Evolutionary conservation across 148 eudicot genomes (phyloP).

Genomic region (Vaccinium vitisidaea): DNA sequence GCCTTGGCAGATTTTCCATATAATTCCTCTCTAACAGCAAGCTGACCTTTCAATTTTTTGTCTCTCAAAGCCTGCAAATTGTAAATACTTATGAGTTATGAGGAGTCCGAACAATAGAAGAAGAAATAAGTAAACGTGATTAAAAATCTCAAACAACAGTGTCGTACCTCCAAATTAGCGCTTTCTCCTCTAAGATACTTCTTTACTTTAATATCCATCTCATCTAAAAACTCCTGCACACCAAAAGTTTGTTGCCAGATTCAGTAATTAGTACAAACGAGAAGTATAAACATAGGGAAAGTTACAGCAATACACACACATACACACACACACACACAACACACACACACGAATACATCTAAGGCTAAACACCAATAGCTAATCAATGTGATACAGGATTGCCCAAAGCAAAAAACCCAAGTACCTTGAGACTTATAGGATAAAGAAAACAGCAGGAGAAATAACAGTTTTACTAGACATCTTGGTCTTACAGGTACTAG

Average conservation of each 20-base stretch:
- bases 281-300: neutral
- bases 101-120: neutral
- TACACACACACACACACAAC: too few species aligned
- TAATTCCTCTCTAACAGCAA: constrained; percentile 60
- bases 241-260: neutral
- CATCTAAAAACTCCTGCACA: constrained; percentile 50
- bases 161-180: constrained; percentile 63
- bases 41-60: constrained; percentile 85
- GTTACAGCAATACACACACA: too few species aligned
- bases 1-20: constrained; percentile 68
- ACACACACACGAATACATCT: neutral
- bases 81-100: neutral
- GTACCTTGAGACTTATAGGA: neutral
- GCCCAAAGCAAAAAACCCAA: neutral
- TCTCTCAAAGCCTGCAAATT: constrained; percentile 58
- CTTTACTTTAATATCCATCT: constrained; percentile 43
- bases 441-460: neutral
- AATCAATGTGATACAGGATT: neutral
- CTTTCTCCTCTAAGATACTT: constrained; percentile 85
- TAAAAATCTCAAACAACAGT: neutral
- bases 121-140: neutral
- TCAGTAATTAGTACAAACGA: neutral
- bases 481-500: neutral
- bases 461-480: neutral
- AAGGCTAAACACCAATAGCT: neutral